Conservation (phyloP, 1,139 yeast genomes). For the Scheffersomyces insectosa region DNA sequence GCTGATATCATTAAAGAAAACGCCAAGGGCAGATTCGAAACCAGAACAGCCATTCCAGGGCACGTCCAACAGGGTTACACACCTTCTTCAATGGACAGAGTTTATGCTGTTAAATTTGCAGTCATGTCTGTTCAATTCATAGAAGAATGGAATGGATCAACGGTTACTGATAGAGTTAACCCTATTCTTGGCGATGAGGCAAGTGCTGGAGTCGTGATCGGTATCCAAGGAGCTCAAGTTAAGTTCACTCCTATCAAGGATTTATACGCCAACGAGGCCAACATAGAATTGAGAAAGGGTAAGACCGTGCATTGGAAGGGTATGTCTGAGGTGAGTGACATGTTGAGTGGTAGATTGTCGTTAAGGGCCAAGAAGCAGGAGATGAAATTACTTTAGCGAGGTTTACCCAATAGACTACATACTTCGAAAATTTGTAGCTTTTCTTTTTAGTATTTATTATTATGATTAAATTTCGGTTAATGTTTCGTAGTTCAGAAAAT, state of each 20-base stretch:
- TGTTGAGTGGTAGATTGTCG: constrained; percentile 65
- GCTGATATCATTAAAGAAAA: constrained; percentile 83
- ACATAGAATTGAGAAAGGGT: constrained; percentile 64
- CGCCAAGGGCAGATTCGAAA: constrained; percentile 75
- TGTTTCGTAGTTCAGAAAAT: too few species aligned
- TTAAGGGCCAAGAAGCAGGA: constrained; percentile 34
- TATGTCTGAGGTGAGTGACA: constrained; percentile 59
- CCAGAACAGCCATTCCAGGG: constrained; percentile 96
- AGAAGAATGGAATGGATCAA: constrained; percentile 43
- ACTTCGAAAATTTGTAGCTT: too few species aligned
- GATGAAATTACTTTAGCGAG: not conserved
- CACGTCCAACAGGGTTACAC: constrained; percentile 98
- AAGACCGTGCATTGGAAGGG: constrained; percentile 66
- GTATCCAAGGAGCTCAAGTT: constrained; percentile 66
- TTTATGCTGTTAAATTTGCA: constrained; percentile 87
- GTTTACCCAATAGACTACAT: too few species aligned
- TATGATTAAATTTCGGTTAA: too few species aligned
- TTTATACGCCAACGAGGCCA: constrained; percentile 61
- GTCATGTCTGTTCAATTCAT: constrained; percentile 85
- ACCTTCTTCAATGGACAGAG: constrained; percentile 94
- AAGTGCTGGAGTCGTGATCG: constrained; percentile 59
- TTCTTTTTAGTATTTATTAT: too few species aligned
- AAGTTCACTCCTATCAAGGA: constrained; percentile 54
- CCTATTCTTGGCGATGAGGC: constrained; percentile 3
- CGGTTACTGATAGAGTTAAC: not conserved